Base-by-base conservation (phyloP, 306 rosid species). In the Rosa multiflora region DNA sequence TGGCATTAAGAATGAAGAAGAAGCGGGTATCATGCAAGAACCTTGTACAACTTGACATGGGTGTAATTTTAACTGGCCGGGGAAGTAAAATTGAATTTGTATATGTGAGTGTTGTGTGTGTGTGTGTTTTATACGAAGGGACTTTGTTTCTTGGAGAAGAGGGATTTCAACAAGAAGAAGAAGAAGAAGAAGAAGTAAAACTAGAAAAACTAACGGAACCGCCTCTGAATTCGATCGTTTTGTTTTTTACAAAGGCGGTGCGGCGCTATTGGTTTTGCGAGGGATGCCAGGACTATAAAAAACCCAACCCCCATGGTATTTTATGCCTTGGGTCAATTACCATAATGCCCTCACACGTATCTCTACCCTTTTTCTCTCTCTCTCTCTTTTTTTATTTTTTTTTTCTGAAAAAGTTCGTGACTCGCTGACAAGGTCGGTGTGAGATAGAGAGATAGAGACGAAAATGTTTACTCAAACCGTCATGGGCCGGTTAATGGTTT, bases 201-300 rank as follows among this genome's bases (percentile, higher is more conserved):
- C 17, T 6, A 7, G 5, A 4, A 79, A 70, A 79, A 79, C 81
- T 32, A 73, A 80, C 70, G 72, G 87, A 76, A 84, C 87, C 84
- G 87, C 87, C 82, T 66, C 47, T 20, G 18, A 59, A 37, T 39
- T 67, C 8, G 11, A 35, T 55, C 46, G 7, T 1, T 14, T 14
- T 0, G 7, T 14, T 23, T 13, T 3, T 10, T 58, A 1, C 5
- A 68, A 48, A 63, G 67, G 87, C 81, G 81, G 84, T 72, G 82
- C 75, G 72, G 83, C 83, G 75, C 83, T 62, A 29, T 1, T 83
- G 32, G 86, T 75, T 81, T 83, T 83, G 39, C 26, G 14, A 9
- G 37, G 26, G 37, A 29, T 47, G 53, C 48, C 78, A 32, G 0
- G 1, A 1, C 17, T 63, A 10, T 10, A 26, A 7, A 62, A 67